Base-by-base conservation (phyloP, 1,139 yeast genomes). In the Hemisphaericaspora xylanilytica region DNA sequence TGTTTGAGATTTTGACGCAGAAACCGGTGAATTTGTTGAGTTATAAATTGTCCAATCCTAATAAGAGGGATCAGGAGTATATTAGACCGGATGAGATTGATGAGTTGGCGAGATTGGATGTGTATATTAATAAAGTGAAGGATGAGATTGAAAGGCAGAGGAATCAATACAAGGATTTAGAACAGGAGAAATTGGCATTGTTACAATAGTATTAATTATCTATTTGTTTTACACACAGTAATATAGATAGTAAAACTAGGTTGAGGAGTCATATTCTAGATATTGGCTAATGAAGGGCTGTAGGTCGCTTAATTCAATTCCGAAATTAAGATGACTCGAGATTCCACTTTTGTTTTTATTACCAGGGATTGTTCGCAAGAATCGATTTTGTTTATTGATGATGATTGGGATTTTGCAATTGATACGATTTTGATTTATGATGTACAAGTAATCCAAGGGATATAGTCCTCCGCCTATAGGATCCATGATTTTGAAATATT, bases 11-110 rank as follows among this genome's bases (percentile, higher is more conserved):
- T 6, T 70, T 92, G 51, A 87, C 96, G 8, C 64, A 74, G 33
- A 73, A 76, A 43, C 95, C 97, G 2, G 83, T 88, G 22, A 85
- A 87, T 37, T 54, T 84, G 39, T 63, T 89, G 33, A 94, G 95
- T 1, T 75, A 79, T 38, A 73, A 71, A 44, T 70, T 79, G 41
- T 53, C 74, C 2, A 73, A 66, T 34, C 70, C 68, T 3, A 61
- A 59, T 3, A 67, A 63, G 39, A 52, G 66, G 41, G 75, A 70
- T 44, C 75, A 68, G 43, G 74, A 70, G 44, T 71, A 56, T 43
- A 58, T 65, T 22, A 50, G 74, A 37, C 63, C 69, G 3, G 75
- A 70, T 42, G 97, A 90, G 56, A 69, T 70, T 22, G 95, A 89
- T 47, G 97, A 90, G 55, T 60, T 86, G 40, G 88, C 84, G 30